phyloP scores from a whole-genome alignment of 2,329 filamentous ascomycete species.

The Botrytis aclada region DNA sequence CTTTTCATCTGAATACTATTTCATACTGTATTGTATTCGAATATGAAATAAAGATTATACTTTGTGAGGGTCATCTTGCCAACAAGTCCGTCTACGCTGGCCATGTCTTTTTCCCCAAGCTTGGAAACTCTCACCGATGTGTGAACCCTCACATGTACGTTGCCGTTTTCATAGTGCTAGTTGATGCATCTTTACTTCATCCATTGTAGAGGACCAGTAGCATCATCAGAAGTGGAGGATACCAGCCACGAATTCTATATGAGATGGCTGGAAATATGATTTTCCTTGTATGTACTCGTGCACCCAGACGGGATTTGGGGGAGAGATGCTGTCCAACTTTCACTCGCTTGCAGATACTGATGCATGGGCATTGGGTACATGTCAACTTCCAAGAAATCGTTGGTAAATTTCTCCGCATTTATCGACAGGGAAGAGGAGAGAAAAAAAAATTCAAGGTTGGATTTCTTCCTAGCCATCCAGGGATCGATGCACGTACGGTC shows the following conservation, averaged over 20 bases:
- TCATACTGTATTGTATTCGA: no score
- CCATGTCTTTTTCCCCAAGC: not conserved
- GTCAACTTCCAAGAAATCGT: not conserved
- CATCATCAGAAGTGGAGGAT: not conserved
- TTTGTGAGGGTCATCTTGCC: not conserved
- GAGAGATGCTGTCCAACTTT: not conserved
- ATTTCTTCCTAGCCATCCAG: not conserved
- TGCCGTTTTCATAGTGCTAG: not conserved
- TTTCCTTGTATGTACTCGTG: not conserved
- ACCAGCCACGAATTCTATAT: not conserved
- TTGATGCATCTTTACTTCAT: conserved; percentile 2
- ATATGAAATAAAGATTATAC: not conserved
- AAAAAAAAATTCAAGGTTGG: not conserved
- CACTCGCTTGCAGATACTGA: conserved; percentile 2
- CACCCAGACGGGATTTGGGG: not conserved
- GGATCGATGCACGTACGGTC: not conserved
- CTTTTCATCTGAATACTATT: not conserved
- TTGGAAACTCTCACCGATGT: not conserved
- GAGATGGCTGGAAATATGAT: not conserved
- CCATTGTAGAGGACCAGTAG: not conserved
- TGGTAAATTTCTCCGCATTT: not conserved
- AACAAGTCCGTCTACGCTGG: not conserved
- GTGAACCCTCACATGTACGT: not conserved
- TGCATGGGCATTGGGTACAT: not conserved
- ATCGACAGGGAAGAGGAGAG: not conserved